Evolutionary conservation across 768 basidiomycete species (phyloP).

Genomic region (Boletus rex-veris): DNA sequence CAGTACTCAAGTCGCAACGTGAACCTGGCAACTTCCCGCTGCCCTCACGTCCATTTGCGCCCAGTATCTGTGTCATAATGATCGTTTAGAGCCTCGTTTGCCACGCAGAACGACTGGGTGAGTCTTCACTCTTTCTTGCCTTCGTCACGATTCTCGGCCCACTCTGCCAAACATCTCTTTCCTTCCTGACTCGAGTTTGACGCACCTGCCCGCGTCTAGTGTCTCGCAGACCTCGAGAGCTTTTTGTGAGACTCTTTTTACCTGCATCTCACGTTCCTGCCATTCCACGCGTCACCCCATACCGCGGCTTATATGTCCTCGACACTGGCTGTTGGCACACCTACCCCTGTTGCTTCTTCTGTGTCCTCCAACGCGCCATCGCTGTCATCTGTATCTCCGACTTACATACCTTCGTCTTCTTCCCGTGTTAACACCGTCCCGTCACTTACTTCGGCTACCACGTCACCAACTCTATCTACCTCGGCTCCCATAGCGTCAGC

Average conservation of each 20-base stretch:
- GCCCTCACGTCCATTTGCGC: conserved; percentile 20
- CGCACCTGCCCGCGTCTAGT: not conserved
- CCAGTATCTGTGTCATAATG: conserved; percentile 13
- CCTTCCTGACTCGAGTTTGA: not conserved
- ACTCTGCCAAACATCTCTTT: not conserved
- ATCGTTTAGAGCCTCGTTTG: conserved; percentile 20
- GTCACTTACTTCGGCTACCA: conserved; percentile 22
- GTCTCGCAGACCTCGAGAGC: not conserved
- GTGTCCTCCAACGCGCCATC: conserved; percentile 11
- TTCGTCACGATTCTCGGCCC: not conserved
- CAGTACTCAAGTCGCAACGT: conserved; percentile 13
- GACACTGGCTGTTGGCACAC: conserved; percentile 12
- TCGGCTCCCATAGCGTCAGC: conserved; percentile 11
- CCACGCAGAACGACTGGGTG: conserved; percentile 14
- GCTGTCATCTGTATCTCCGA: conserved; percentile 3
- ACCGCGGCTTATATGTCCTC: conserved; percentile 22
- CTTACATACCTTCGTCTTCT: conserved; percentile 5
- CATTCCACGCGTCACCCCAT: conserved; percentile 4
- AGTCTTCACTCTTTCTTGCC: conserved; percentile 7
- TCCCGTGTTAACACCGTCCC: conserved; percentile 15
- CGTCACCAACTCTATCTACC: conserved; percentile 12
- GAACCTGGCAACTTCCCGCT: conserved; percentile 10
- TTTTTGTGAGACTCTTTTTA: conserved; percentile 4
- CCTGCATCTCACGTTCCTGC: conserved; percentile 10
- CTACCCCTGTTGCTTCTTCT: conserved; percentile 3